Conservation (phyloP, 352 stramenopile species). For the Phytophthora megakarya region DNA sequence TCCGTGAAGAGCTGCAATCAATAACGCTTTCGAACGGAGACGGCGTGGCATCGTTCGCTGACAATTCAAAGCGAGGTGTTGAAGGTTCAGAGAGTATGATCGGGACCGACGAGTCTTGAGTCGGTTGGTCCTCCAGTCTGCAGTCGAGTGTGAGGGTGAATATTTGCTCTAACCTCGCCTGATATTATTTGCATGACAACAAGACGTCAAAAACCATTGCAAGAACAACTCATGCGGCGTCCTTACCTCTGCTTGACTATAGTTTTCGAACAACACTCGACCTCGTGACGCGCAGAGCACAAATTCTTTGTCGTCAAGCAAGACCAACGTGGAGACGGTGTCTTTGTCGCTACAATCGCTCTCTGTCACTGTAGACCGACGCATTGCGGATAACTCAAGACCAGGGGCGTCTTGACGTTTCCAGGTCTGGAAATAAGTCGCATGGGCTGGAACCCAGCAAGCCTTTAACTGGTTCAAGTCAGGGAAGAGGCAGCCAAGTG, state of each 20-base stretch:
- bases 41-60: not conserved
- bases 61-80: slow-evolving; percentile 53
- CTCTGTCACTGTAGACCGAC: not conserved
- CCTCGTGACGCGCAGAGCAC: slow-evolving; percentile 15
- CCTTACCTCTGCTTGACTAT: slow-evolving; percentile 17
- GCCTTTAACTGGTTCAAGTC: slow-evolving; percentile 15
- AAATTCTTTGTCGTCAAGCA: slow-evolving; percentile 24
- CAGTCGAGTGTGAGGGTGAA: slow-evolving; percentile 26
- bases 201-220: slow-evolving; percentile 2
- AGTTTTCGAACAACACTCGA: slow-evolving; percentile 23
- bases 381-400: not conserved
- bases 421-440: slow-evolving; percentile 27
- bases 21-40: slow-evolving; percentile 31
- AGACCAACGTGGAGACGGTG: slow-evolving; percentile 20
- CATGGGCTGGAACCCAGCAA: not conserved
- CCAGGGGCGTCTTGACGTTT: slow-evolving; percentile 1
- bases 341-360: slow-evolving; percentile 4
- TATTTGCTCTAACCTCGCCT: slow-evolving; percentile 14
- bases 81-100: slow-evolving; percentile 58
- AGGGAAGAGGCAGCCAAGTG: slow-evolving; percentile 11
- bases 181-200: slow-evolving; percentile 9
- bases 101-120: slow-evolving; percentile 26
- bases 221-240: not conserved
- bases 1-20: slow-evolving; percentile 5
- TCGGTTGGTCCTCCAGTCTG: not conserved